phyloP scores from a whole-genome alignment of 1,139 yeast species.

The Geotrichum armillariae region DNA sequence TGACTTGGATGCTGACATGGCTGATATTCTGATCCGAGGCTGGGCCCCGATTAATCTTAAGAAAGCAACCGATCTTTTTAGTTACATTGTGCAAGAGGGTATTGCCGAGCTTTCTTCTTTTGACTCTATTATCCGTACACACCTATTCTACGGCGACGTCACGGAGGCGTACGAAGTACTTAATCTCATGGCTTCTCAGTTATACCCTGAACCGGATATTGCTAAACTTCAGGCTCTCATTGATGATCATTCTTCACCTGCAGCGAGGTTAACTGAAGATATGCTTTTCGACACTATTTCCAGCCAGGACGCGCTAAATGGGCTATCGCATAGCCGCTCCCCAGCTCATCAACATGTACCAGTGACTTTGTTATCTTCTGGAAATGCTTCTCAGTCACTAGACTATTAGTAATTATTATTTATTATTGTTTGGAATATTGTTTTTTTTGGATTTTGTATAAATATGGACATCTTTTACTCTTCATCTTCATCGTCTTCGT shows the following conservation, averaged over 20 bases:
- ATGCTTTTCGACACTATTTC: constrained; percentile 17
- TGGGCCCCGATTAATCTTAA: constrained; percentile 40
- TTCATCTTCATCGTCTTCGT: constrained; percentile 6
- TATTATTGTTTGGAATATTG: neutral
- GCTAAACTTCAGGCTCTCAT: constrained; percentile 24
- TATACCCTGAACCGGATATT: constrained; percentile 37
- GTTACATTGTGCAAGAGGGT: constrained; percentile 30
- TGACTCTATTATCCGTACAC: constrained; percentile 41
- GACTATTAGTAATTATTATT: no score
- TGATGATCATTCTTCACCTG: constrained; percentile 17
- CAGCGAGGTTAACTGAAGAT: constrained; percentile 20
- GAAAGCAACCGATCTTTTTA: constrained; percentile 38
- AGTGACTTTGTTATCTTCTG: no score
- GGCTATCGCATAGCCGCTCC: neutral
- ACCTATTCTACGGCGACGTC: constrained; percentile 33
- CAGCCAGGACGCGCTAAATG: constrained; percentile 12
- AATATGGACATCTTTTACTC: no score
- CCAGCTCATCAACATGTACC: neutral
- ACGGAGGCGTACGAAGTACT: constrained; percentile 33
- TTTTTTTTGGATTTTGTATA: neutral
- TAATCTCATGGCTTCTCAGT: constrained; percentile 31
- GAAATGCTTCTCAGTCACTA: no score
- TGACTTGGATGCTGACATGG: constrained; percentile 40
- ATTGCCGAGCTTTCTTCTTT: constrained; percentile 42
- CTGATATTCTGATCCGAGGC: constrained; percentile 41